Percentiles rank a stretch among this genome's conserved stretches.
Evolutionary conservation across 768 basidiomycete species (phyloP).

Genomic region (Chalciporus sphaerocephalus): DNA sequence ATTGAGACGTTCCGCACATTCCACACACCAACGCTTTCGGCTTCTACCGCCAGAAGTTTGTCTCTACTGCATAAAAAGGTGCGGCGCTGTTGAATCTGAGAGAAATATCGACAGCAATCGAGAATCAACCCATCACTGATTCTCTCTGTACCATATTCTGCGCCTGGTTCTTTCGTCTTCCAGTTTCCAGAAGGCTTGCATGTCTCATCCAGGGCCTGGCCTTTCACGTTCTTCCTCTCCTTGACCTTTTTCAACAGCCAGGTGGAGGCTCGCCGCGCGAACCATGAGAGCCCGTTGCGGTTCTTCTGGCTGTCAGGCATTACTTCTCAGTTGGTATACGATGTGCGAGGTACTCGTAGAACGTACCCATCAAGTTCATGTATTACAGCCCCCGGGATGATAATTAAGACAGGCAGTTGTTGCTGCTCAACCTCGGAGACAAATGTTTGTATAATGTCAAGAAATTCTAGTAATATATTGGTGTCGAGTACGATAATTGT

Average conservation of each 20-base stretch:
- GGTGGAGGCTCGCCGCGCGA: conserved; percentile 63
- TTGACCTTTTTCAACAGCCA: conserved; percentile 64
- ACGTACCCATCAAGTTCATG: conserved; percentile 71
- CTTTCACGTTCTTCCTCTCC: conserved; percentile 51
- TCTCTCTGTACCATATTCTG: conserved; percentile 36
- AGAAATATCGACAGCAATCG: conserved; percentile 70
- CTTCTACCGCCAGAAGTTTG: conserved; percentile 57
- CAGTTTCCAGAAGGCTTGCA: conserved; percentile 57
- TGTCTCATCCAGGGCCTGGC: conserved; percentile 61
- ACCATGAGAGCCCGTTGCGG: conserved; percentile 46
- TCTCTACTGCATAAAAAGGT: conserved; percentile 68
- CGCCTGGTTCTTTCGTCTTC: conserved; percentile 45
- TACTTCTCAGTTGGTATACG: background rate
- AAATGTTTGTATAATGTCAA: conserved; percentile 61
- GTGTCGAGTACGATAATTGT: conserved; percentile 69
- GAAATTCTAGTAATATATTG: conserved; percentile 67
- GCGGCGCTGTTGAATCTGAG: conserved; percentile 34
- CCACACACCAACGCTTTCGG: conserved; percentile 42
- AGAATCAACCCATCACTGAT: conserved; percentile 67
- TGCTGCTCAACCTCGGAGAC: conserved; percentile 54
- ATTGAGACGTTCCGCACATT: background rate
- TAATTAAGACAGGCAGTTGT: conserved; percentile 48
- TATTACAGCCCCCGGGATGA: conserved; percentile 73
- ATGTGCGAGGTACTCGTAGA: background rate
- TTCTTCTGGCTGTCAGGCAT: conserved; percentile 37